A percentile compares a stretch with the other conserved stretches of the same genome.
These are phyloP conservation scores for Amanita molliuscula DNA, from an alignment of 768 basidiomycete species.

Conservation along the genomic window DNA sequence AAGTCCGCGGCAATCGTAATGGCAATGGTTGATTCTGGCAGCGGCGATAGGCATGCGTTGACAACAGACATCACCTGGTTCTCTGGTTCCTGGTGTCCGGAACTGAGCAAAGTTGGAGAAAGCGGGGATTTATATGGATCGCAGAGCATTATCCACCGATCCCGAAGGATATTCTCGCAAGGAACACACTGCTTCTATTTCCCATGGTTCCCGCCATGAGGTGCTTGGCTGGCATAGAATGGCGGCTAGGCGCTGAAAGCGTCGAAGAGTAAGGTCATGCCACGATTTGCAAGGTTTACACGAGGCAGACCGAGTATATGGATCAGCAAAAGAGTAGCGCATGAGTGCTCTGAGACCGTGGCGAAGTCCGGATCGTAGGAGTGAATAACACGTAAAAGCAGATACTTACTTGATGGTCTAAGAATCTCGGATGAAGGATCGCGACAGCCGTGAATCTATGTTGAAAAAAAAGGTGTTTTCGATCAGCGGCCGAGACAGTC, in stretches of 20 bases:
- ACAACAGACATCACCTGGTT: conserved; percentile 24
- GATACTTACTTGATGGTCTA: conserved; percentile 1
- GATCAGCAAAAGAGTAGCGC: conserved; percentile 2
- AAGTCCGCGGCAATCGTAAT: conserved; percentile 28
- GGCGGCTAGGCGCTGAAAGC: too few species aligned
- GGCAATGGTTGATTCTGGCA: conserved; percentile 15
- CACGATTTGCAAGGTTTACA: not conserved
- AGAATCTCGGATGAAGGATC: conserved; percentile 2
- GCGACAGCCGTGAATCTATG: conserved; percentile 3
- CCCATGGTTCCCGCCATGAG: not conserved
- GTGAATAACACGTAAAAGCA: not conserved
- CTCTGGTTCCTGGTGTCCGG: conserved; percentile 5
- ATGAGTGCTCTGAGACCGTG: not conserved
- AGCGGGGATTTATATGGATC: not conserved
- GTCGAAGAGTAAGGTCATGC: not conserved
- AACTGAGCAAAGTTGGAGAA: not conserved
- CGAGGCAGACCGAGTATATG: not conserved
- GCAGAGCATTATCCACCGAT: not conserved
- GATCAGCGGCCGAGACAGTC: not conserved
- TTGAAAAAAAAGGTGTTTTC: not conserved
- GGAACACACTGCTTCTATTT: conserved; percentile 1
- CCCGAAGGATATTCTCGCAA: not conserved
- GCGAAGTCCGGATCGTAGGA: not conserved
- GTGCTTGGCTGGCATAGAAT: not conserved
- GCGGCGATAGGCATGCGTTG: conserved; percentile 23